Evolutionary conservation across 2,329 filamentous ascomycete species (phyloP).

Genomic region (Colletotrichum abscissum): DNA sequence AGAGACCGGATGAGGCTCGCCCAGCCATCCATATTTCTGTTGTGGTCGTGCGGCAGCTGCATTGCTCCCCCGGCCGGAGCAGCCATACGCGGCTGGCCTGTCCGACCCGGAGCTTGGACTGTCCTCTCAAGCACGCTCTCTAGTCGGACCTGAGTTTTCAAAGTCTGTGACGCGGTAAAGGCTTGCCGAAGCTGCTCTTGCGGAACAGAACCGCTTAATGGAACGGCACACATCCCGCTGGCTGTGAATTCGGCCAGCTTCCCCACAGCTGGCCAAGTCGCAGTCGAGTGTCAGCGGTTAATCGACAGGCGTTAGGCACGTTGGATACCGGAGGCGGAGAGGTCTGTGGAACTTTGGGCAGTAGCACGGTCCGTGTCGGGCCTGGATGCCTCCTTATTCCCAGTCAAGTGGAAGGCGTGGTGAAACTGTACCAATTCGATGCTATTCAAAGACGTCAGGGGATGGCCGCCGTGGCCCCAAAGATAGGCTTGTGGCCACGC

Average conservation of each 20-base stretch:
- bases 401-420: background rate
- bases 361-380: conserved; percentile 16
- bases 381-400: conserved; percentile 7
- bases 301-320: background rate
- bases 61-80: background rate
- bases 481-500: background rate
- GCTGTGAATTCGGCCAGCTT: background rate
- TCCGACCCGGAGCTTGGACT: background rate
- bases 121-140: background rate
- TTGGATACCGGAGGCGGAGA: background rate
- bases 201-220: background rate
- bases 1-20: conserved; percentile 11
- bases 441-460: background rate
- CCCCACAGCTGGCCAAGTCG: background rate
- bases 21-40: background rate
- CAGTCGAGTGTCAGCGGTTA: conserved; percentile 1
- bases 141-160: background rate
- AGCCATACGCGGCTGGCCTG: background rate
- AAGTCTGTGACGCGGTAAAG: background rate
- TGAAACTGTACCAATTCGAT: background rate
- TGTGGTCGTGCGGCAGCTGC: conserved; percentile 9
- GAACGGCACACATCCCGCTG: background rate
- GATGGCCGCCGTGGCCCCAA: background rate
- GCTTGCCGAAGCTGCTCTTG: background rate
- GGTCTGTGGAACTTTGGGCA: conserved; percentile 25